phyloP scores from a whole-genome alignment of 345 rosid genomes.

The Bretschneidera sinensis region DNA sequence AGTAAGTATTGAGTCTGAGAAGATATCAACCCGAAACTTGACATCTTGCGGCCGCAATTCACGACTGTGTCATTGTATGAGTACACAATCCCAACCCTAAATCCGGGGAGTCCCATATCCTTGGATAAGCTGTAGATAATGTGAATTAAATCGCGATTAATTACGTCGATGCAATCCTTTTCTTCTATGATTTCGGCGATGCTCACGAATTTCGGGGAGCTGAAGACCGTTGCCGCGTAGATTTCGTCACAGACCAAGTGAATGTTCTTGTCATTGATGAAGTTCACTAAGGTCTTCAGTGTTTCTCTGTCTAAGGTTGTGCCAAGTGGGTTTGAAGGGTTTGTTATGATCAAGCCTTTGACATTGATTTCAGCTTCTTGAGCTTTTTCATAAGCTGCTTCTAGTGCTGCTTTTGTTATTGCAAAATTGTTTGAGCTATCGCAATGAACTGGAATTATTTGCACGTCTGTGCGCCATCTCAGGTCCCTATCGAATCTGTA shows the following conservation, averaged over 20 bases:
- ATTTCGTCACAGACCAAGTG: conserved; percentile 85
- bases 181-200: conserved; percentile 56
- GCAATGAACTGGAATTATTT: conserved; percentile 57
- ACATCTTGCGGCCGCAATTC: conserved; percentile 66
- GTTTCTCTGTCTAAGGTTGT: conserved; percentile 50
- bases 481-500: conserved; percentile 78
- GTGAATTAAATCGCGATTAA: conserved; percentile 58
- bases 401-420: conserved; percentile 46
- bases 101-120: conserved; percentile 90
- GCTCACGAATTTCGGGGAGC: conserved; percentile 50
- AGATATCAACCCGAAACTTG: conserved; percentile 82
- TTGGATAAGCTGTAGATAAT: conserved; percentile 79
- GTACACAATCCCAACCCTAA: conserved; percentile 73
- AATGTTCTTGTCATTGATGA: conserved; percentile 48
- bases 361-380: conserved; percentile 38
- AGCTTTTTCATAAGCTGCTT: conserved; percentile 53
- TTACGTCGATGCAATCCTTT: conserved; percentile 24
- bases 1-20: conserved; percentile 67
- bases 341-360: conserved; percentile 70
- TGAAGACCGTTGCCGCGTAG: conserved; percentile 65
- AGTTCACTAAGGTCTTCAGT: conserved; percentile 38
- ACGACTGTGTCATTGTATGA: conserved; percentile 69
- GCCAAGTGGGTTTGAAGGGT: conserved; percentile 91
- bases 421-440: conserved; percentile 63
- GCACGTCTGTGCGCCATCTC: conserved; percentile 77